Percentiles rank a stretch among this genome's conserved stretches.
Evolutionary conservation across 345 rosid species (phyloP).

Genomic region (Lenwebbia sp.): DNA sequence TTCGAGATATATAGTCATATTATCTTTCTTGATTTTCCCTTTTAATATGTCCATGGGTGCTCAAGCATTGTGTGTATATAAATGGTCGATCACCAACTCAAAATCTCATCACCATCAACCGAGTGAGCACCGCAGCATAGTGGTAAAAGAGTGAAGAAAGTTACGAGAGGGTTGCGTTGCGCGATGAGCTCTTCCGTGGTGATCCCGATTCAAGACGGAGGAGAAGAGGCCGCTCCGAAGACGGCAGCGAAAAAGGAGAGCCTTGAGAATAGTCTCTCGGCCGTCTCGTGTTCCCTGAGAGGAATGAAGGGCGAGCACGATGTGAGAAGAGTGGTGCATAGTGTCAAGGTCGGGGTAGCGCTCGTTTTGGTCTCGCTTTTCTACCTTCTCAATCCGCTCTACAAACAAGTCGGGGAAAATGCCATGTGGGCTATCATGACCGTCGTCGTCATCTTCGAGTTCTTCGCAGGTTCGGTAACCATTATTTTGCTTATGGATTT

Average conservation of each 20-base stretch:
- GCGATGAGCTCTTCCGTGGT: background rate
- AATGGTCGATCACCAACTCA: background rate
- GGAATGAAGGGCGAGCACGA: constrained; percentile 8
- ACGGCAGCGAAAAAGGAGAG: background rate
- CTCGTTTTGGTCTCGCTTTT: constrained; percentile 54
- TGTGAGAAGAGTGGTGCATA: constrained; percentile 30
- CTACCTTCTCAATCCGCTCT: constrained; percentile 44
- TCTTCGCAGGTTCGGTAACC: constrained; percentile 41
- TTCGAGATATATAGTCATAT: background rate
- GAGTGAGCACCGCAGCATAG: background rate
- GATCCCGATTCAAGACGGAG: background rate
- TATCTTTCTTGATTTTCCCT: background rate
- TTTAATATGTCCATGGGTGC: background rate
- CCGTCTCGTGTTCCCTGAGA: background rate
- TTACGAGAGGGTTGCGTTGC: background rate
- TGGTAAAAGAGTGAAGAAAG: background rate
- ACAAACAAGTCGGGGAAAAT: constrained; percentile 46
- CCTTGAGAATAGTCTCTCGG: background rate
- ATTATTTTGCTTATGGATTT: background rate
- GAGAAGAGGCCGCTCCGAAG: background rate
- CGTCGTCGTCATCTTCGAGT: constrained; percentile 66
- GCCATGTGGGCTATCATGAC: constrained; percentile 87
- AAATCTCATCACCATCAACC: background rate
- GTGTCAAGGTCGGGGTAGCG: constrained; percentile 55
- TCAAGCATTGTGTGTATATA: background rate